Evolutionary conservation across 2,329 filamentous ascomycete species (phyloP), one percentile per base, ranked within the genome.

Genomic region (Fusarium citri): DNA sequence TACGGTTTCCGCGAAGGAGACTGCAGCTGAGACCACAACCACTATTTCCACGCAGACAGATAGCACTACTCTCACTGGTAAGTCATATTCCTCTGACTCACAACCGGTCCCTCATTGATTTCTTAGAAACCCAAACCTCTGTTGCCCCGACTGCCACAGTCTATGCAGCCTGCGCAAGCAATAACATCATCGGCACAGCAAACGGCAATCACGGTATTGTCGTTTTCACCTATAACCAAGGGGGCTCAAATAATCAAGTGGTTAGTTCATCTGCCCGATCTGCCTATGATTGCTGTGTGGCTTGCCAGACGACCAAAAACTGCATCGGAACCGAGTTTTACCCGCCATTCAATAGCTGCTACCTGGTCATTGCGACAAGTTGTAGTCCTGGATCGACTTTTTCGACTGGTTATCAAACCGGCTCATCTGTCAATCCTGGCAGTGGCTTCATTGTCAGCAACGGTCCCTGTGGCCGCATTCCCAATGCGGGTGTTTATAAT

Each of bases 31-130:
- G 10, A 45, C 5, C 14, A 45, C 42, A 2, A 25, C 42, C 8
- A 45, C 22, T 7, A 25, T 3, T 1, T 45, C 14, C 6, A 45
- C 42, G 5, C n/a, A 25, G 20, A 45, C 20, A 45, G 42, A 45
- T 10, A 45, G 15, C 10, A 23, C 23, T 11, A 25, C 42, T 18
- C 20, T 45, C 12, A 45, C 42, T 25, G 42, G 42, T 23, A 43
- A 10, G 41, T 37, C 9, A 18, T 4, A 6, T 2, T 0, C 2
- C 31, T 18, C 8, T 10, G 4, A 2, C 1, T 2, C 16, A 23
- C 10, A 10, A 18, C 11, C 41, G 1, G 6, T 22, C 5, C 3
- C 20, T 43, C 14, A 43, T 15, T 0, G 2, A 5, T 16, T 15
- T 8, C 5, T 5, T 15, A 43, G 41, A 43, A 45, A 45, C 42